Percentiles rank a stretch among this genome's conserved stretches.
These are phyloP conservation scores for Mycena venus DNA, from an alignment of 768 basidiomycete species.

Conservation along the genomic window DNA sequence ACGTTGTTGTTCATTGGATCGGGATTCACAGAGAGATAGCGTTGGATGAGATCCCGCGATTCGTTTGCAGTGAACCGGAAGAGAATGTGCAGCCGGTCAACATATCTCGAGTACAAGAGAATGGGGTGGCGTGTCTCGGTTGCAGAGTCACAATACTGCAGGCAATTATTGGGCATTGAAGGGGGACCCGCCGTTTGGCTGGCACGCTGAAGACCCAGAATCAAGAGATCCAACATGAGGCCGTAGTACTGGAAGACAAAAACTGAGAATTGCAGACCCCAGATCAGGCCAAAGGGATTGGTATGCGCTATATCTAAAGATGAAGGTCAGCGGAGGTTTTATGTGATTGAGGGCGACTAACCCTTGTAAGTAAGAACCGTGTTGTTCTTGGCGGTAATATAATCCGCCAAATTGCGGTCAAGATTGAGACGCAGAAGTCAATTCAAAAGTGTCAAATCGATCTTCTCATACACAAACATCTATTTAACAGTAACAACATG, in stretches of 20 bases:
- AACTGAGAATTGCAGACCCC: conserved; percentile 97
- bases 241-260: conserved; percentile 99
- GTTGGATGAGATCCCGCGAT: too few species aligned
- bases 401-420: conserved; percentile 98
- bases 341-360: conserved; percentile 31
- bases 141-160: conserved; percentile 94
- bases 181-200: conserved; percentile 99
- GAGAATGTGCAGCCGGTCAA: conserved; percentile 94
- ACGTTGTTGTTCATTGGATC: too few species aligned
- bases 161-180: conserved; percentile 98
- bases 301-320: conserved; percentile 91
- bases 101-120: conserved; percentile 96
- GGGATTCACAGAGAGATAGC: conserved; percentile 96
- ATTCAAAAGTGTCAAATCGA: conserved; percentile 95
- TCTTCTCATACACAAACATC: conserved; percentile 91
- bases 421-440: conserved; percentile 95
- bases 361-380: conserved; percentile 94
- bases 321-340: conserved; percentile 1
- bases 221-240: conserved; percentile 92
- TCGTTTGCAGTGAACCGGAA: too few species aligned
- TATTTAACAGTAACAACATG: conserved; percentile 18
- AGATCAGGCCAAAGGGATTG: conserved; percentile 96
- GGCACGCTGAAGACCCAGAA: conserved; percentile 95
- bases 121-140: conserved; percentile 98
- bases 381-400: conserved; percentile 99